Percentiles rank a stretch among this genome's conserved stretches.
phyloP scores from a whole-genome alignment of 371 early-diverging fungal genomes.

The Cokeromyces recurvatus region DNA sequence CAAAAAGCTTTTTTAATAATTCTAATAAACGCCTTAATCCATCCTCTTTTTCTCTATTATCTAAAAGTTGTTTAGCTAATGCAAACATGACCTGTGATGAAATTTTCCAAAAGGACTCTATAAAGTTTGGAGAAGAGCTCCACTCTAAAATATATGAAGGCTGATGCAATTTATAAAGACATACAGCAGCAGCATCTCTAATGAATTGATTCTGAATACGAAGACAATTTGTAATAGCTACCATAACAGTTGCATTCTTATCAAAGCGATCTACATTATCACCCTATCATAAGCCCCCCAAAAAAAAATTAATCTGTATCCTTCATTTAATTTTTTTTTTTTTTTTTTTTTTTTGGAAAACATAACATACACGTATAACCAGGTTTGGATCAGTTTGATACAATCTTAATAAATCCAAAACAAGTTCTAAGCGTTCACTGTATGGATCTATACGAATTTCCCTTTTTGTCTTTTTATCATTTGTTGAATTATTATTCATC shows the following conservation, averaged over 20 bases:
- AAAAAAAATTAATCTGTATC: no score
- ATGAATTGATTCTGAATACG: conserved; percentile 58
- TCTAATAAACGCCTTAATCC: conserved; percentile 52
- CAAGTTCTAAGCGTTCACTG: conserved; percentile 65
- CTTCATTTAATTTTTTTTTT: no score
- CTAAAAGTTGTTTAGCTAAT: conserved; percentile 52
- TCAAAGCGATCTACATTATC: conserved; percentile 43
- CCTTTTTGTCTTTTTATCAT: conserved; percentile 40
- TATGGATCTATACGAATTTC: conserved; percentile 44
- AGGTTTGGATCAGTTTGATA: conserved; percentile 72
- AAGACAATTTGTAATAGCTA: conserved; percentile 66
- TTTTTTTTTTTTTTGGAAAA: no score
- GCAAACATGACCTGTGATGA: conserved; percentile 53
- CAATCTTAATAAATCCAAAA: conserved; percentile 67
- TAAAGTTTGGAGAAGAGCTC: conserved; percentile 53
- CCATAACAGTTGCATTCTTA: conserved; percentile 60
- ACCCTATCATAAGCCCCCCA: conserved; percentile 30
- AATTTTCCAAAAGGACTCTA: conserved; percentile 69
- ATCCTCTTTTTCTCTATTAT: conserved; percentile 49
- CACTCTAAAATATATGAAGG: conserved; percentile 58
- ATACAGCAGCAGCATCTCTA: conserved; percentile 67
- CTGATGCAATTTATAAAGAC: conserved; percentile 60
- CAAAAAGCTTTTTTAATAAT: conserved; percentile 57
- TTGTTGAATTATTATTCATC: conserved; percentile 14
- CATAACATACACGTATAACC: conserved; percentile 64